A percentile compares a stretch with the other conserved stretches of the same genome.
These are phyloP conservation scores for Aspergillus sp. DNA, from an alignment of 2,329 filamentous ascomycete genomes.

Conservation along the genomic window DNA sequence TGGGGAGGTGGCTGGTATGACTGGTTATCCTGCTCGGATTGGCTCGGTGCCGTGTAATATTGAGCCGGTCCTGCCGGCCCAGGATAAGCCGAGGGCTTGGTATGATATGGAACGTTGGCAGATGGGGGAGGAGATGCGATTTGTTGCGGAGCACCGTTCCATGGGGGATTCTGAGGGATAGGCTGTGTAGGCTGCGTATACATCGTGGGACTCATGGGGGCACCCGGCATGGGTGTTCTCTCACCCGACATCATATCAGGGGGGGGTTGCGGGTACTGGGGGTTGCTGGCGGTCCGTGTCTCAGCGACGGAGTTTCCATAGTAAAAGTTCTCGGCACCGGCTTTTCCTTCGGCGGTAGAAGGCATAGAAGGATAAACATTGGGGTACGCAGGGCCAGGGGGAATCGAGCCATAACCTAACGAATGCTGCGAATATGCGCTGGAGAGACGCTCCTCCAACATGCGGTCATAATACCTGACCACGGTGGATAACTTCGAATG, in stretches of 20 bases:
- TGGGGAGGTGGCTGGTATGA: slow-evolving; percentile 20
- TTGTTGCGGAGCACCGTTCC: slow-evolving; percentile 22
- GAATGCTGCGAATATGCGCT: slow-evolving; percentile 86
- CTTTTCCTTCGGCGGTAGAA: slow-evolving; percentile 47
- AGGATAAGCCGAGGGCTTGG: slow-evolving; percentile 16
- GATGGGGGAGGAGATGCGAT: slow-evolving; percentile 21
- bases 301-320: slow-evolving; percentile 60
- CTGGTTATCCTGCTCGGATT: slow-evolving; percentile 14
- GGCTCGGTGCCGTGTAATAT: slow-evolving; percentile 17
- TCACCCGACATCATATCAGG: slow-evolving; percentile 17
- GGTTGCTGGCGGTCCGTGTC: slow-evolving; percentile 49
- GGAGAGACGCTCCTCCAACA: slow-evolving; percentile 93
- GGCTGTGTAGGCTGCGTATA: slow-evolving; percentile 17
- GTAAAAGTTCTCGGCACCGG: slow-evolving; percentile 77
- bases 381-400: slow-evolving; percentile 51
- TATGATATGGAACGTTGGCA: slow-evolving; percentile 13
- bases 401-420: slow-evolving; percentile 57
- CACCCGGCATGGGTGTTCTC: slow-evolving; percentile 8
- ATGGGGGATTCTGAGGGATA: slow-evolving; percentile 16
- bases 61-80: slow-evolving; percentile 15
- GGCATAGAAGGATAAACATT: slow-evolving; percentile 72
- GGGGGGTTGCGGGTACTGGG: slow-evolving; percentile 47
- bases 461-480: slow-evolving; percentile 94
- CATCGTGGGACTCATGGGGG: slow-evolving; percentile 19
- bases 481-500: slow-evolving; percentile 95